Percentiles rank a stretch among this genome's conserved stretches.
phyloP scores from a whole-genome alignment of 768 basidiomycete species.

The Hortiboletus flavorubellus region DNA sequence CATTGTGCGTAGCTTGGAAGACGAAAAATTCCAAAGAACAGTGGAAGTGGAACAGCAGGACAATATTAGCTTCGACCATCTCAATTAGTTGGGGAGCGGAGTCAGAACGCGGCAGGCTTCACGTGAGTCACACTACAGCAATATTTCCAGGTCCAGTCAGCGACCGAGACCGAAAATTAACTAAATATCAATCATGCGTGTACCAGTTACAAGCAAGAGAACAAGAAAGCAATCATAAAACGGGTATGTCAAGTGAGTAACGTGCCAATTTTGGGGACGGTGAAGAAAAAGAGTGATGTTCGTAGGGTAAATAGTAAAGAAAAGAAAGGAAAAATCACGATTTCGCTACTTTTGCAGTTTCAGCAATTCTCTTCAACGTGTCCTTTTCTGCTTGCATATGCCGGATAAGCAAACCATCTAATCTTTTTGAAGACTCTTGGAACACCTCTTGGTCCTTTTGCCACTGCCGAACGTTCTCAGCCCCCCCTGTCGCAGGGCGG shows the following conservation, averaged over 20 bases:
- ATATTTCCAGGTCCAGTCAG: not conserved
- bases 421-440: conserved; percentile 57
- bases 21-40: not conserved
- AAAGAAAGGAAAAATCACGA: conserved; percentile 14
- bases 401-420: conserved; percentile 78
- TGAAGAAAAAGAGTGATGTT: conserved; percentile 6
- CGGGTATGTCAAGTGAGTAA: conserved; percentile 27
- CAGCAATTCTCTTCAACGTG: conserved; percentile 72
- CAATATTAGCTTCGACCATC: conserved; percentile 16
- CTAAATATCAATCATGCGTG: conserved; percentile 22
- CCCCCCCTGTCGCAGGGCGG: conserved; percentile 14
- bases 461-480: conserved; percentile 28
- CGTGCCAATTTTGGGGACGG: conserved; percentile 9
- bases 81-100: conserved; percentile 30
- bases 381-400: conserved; percentile 85
- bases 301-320: conserved; percentile 14
- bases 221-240: conserved; percentile 17
- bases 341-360: conserved; percentile 36
- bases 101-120: conserved; percentile 32
- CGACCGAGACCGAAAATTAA: conserved; percentile 3
- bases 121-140: conserved; percentile 20
- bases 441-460: conserved; percentile 32
- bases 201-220: conserved; percentile 26
- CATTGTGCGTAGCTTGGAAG: conserved; percentile 13
- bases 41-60: conserved; percentile 7